Evolutionary conservation across 1,284 basidiomycete genomes (phyloP).

Genomic region (Ceratobasidium sp.): DNA sequence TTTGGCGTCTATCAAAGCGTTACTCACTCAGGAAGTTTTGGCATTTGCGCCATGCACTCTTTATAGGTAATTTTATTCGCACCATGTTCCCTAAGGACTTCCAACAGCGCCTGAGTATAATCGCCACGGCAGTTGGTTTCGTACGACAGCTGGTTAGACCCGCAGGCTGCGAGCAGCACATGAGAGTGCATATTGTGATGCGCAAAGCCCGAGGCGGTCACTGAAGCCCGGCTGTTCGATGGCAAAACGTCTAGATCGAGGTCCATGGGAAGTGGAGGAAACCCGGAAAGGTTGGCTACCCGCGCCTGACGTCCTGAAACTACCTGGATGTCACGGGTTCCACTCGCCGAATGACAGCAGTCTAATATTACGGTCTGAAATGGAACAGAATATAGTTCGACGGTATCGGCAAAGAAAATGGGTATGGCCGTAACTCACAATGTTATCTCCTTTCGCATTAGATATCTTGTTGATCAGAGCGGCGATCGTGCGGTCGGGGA

Average conservation of each 20-base stretch:
- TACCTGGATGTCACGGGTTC: background rate
- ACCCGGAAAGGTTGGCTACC: background rate
- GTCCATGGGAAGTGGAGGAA: background rate
- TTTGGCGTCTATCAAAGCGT: no score
- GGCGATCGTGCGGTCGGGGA: background rate
- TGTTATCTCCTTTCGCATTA: background rate
- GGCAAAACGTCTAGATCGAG: background rate
- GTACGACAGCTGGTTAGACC: background rate
- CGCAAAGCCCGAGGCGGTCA: background rate
- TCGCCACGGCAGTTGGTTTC: background rate
- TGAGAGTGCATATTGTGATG: background rate
- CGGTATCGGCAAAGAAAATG: no score
- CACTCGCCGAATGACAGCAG: constrained; percentile 17
- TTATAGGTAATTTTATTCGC: background rate
- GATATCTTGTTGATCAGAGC: background rate
- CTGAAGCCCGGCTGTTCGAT: background rate
- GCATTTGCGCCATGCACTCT: background rate
- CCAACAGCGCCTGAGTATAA: background rate
- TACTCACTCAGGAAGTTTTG: background rate
- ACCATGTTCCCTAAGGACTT: background rate
- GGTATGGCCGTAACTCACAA: background rate
- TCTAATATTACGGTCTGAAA: constrained; percentile 5
- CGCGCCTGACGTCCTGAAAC: background rate
- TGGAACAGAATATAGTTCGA: background rate
- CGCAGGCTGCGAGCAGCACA: background rate